Conservation (phyloP, 257 asterid genomes). For the Phtheirospermum japonicum region DNA sequence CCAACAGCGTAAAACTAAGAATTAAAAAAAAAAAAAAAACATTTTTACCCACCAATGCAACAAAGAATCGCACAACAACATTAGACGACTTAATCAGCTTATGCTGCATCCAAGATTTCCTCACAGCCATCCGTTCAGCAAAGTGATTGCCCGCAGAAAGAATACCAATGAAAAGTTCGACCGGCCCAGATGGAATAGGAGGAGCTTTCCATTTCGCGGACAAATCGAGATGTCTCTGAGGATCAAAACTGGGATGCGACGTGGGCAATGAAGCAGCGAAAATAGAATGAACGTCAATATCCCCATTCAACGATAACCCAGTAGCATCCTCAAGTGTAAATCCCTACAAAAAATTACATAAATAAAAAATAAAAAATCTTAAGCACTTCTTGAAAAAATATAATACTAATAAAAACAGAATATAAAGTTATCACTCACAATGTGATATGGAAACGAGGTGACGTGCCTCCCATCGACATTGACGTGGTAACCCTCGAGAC, state of each 20-base stretch:
- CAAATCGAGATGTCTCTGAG: constrained; percentile 84
- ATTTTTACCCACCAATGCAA: constrained; percentile 68
- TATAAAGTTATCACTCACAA: constrained; percentile 44
- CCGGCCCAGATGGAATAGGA: constrained; percentile 50
- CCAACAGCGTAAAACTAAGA: constrained; percentile 12
- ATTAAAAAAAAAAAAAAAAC: constrained; percentile 11
- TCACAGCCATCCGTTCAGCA: constrained; percentile 94
- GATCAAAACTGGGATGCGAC: constrained; percentile 86
- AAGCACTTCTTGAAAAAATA: not conserved
- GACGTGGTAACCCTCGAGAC: constrained; percentile 91
- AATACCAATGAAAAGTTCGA: constrained; percentile 81
- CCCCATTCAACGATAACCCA: constrained; percentile 77
- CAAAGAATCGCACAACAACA: constrained; percentile 89
- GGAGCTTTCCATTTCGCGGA: constrained; percentile 84
- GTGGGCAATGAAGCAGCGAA: constrained; percentile 91
- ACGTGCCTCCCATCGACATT: constrained; percentile 89
- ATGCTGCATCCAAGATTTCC: constrained; percentile 96
- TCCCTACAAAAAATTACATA: constrained; percentile 45
- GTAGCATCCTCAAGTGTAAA: constrained; percentile 96
- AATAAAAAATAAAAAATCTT: not conserved
- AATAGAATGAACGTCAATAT: constrained; percentile 67
- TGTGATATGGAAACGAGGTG: constrained; percentile 91
- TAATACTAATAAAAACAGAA: not conserved
- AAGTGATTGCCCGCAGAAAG: constrained; percentile 97
- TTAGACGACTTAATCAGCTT: constrained; percentile 63